phyloP scores from a whole-genome alignment of 441 rosid genomes.

The Pelargonium fulgidum region DNA sequence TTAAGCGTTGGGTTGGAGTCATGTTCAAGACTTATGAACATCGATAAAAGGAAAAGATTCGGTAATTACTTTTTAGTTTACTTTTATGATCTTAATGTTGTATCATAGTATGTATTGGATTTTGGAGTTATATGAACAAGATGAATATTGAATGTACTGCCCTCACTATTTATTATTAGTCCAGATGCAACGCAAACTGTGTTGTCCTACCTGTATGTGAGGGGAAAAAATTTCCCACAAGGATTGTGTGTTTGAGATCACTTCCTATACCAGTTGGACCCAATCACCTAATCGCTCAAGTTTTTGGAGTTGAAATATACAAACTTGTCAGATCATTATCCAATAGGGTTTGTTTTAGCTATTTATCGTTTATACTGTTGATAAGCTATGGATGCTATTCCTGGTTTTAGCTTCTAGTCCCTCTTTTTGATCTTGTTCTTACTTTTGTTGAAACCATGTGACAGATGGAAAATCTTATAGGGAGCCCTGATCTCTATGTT shows the following conservation, averaged over 20 bases:
- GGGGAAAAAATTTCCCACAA: neutral
- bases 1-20: no score
- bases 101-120: neutral
- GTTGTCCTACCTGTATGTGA: neutral
- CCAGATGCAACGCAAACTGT: neutral
- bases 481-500: conserved; percentile 37
- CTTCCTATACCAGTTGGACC: neutral
- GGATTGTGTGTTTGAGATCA: neutral
- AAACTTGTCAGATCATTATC: neutral
- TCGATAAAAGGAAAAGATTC: neutral
- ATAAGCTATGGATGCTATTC: neutral
- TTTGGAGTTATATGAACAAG: neutral
- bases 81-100: neutral
- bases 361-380: neutral
- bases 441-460: conserved; percentile 20
- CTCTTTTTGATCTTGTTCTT: neutral
- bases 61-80: neutral
- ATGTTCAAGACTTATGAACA: neutral
- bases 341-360: neutral
- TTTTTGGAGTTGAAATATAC: neutral
- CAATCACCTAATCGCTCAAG: neutral
- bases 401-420: neutral
- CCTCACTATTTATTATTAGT: neutral
- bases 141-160: neutral
- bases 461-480: conserved; percentile 42